Evolutionary conservation across 768 basidiomycete genomes (phyloP).

Genomic region (Fistulinella prunicolor): DNA sequence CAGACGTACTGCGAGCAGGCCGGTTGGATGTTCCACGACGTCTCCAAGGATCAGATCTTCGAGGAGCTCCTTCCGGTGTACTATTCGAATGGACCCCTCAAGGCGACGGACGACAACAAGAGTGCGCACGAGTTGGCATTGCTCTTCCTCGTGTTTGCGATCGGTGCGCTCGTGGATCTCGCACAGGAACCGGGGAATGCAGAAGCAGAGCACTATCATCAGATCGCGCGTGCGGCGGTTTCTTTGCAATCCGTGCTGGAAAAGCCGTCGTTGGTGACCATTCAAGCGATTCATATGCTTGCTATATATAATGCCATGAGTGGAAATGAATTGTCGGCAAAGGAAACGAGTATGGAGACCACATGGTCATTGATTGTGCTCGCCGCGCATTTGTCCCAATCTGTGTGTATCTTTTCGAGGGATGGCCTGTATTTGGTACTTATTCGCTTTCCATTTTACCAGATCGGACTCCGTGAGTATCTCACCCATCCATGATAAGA

Average conservation of each 20-base stretch:
- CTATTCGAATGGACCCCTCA: slow-evolving; percentile 31
- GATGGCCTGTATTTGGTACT: slow-evolving; percentile 5
- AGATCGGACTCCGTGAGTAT: slow-evolving; percentile 71
- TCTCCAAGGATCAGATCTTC: slow-evolving; percentile 44
- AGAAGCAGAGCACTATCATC: slow-evolving; percentile 63
- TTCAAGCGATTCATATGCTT: slow-evolving; percentile 66
- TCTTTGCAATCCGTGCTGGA: slow-evolving; percentile 66
- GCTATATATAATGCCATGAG: slow-evolving; percentile 72
- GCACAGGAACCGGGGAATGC: slow-evolving; percentile 26
- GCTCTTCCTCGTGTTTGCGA: slow-evolving; percentile 49
- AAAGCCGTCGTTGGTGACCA: slow-evolving; percentile 66
- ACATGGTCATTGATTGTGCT: slow-evolving; percentile 66
- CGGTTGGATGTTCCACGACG: slow-evolving; percentile 50
- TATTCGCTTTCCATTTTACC: slow-evolving; percentile 12
- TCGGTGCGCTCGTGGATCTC: slow-evolving; percentile 48
- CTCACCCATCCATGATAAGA: slow-evolving; percentile 1
- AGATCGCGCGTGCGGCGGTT: slow-evolving; percentile 63
- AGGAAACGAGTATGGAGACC: slow-evolving; percentile 70
- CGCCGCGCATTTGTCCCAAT: slow-evolving; percentile 63
- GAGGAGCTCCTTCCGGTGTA: slow-evolving; percentile 42
- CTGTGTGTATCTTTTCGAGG: slow-evolving; percentile 41
- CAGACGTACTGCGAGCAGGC: slow-evolving; percentile 47
- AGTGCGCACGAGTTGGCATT: slow-evolving; percentile 49
- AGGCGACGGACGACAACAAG: slow-evolving; percentile 36
- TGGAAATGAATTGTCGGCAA: slow-evolving; percentile 51